Conservation (phyloP, 1,284 basidiomycete species). For the Bjerkandera adusta region DNA sequence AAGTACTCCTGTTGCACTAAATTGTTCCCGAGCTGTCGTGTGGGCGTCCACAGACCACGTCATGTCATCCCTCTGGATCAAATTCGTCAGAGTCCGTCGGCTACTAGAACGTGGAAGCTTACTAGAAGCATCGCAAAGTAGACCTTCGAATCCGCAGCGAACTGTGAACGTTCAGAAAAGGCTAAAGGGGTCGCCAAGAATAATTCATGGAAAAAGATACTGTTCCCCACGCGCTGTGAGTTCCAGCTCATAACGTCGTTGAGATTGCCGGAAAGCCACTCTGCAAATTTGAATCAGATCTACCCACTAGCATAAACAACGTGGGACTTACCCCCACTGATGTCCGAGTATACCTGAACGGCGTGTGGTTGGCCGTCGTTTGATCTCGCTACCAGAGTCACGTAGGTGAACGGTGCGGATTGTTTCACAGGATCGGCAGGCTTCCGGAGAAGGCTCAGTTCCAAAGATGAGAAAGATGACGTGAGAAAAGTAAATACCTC, state of each 20-base stretch:
- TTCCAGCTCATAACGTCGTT: background rate
- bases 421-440: constrained; percentile 18
- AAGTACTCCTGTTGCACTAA: too few relatives aligned
- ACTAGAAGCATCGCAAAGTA: constrained; percentile 3
- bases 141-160: background rate
- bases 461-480: constrained; percentile 10
- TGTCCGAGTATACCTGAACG: constrained; percentile 28
- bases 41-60: too few relatives aligned
- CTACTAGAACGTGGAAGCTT: too few relatives aligned
- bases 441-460: constrained; percentile 8
- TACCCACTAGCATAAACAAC: too few relatives aligned
- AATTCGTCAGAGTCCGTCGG: too few relatives aligned
- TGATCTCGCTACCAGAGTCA: constrained; percentile 22
- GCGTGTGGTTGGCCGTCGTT: constrained; percentile 23
- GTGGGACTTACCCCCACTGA: constrained; percentile 25
- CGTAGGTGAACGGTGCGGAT: constrained; percentile 25
- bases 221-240: background rate
- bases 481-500: constrained; percentile 9
- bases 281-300: too few relatives aligned
- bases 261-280: constrained; percentile 8
- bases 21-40: too few relatives aligned
- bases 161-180: background rate
- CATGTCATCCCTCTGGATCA: too few relatives aligned
- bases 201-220: background rate
- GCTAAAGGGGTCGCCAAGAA: background rate